These are phyloP conservation scores for Trametes elegans DNA, from an alignment of 768 basidiomycete genomes.

Conservation along the genomic window DNA sequence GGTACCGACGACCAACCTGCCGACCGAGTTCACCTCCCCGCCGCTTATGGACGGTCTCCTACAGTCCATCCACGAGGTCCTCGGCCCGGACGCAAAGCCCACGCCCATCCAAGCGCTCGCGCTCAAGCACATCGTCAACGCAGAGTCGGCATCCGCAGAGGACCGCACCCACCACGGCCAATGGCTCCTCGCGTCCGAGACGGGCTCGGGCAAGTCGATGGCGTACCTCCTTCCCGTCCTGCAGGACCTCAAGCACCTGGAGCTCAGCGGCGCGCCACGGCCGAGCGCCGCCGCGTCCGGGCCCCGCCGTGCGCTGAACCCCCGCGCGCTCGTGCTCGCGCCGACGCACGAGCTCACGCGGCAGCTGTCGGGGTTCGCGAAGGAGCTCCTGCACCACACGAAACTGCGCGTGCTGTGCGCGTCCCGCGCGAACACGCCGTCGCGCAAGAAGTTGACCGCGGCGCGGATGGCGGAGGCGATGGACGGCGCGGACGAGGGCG, in stretches of 20 bases:
- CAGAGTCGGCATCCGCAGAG: constrained; percentile 20
- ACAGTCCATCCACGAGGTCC: constrained; percentile 50
- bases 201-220: constrained; percentile 89
- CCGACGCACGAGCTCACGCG: constrained; percentile 89
- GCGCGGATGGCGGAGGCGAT: constrained; percentile 45
- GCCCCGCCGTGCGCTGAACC: constrained; percentile 43
- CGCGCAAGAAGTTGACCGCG: constrained; percentile 35
- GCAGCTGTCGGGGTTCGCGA: constrained; percentile 74
- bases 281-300: not conserved
- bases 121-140: constrained; percentile 57
- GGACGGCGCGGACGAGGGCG: constrained; percentile 21
- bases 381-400: constrained; percentile 66
- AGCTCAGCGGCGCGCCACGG: constrained; percentile 33
- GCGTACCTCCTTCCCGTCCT: constrained; percentile 87
- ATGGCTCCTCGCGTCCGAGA: constrained; percentile 82
- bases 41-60: constrained; percentile 67
- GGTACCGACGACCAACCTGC: constrained; percentile 30
- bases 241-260: constrained; percentile 70
- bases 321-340: constrained; percentile 77
- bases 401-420: constrained; percentile 77
- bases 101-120: constrained; percentile 81
- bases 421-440: constrained; percentile 53
- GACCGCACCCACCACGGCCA: constrained; percentile 40
- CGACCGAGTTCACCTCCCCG: constrained; percentile 57
- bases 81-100: constrained; percentile 57